Conservation (phyloP, 1,139 yeast species). For the Hanseniaspora sp. region DNA sequence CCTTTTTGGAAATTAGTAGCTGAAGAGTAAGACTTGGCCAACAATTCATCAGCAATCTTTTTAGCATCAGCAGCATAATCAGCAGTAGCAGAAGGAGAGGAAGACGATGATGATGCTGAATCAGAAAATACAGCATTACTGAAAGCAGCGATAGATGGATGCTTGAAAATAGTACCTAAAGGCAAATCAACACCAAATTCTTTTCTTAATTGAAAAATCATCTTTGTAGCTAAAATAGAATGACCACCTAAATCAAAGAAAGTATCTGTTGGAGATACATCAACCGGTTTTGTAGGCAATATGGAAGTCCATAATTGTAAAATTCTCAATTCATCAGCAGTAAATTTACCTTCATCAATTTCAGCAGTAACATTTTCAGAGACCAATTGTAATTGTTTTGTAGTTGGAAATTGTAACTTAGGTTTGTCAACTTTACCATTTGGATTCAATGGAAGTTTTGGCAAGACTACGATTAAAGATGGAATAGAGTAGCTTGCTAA, state of each 20-base stretch:
- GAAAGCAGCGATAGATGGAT: constrained; percentile 73
- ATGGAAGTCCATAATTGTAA: constrained; percentile 77
- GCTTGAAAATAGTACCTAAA: constrained; percentile 75
- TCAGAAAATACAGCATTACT: constrained; percentile 35
- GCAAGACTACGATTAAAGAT: constrained; percentile 75
- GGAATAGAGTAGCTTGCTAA: constrained; percentile 92
- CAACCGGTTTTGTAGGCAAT: constrained; percentile 73
- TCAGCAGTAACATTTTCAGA: constrained; percentile 34
- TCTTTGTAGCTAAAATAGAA: constrained; percentile 88
- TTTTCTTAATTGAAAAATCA: constrained; percentile 87
- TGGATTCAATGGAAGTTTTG: constrained; percentile 83
- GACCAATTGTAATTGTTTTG: constrained; percentile 54
- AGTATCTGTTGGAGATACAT: constrained; percentile 66
- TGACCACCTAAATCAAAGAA: constrained; percentile 98
- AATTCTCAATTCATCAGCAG: constrained; percentile 54
- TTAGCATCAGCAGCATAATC: constrained; percentile 72
- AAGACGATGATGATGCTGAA: constrained; percentile 18
- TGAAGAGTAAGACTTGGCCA: constrained; percentile 37
- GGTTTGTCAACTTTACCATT: constrained; percentile 98
- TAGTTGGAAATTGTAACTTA: constrained; percentile 86
- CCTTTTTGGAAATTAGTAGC: constrained; percentile 31
- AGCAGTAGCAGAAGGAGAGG: constrained; percentile 27
- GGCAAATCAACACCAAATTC: constrained; percentile 71
- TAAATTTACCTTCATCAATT: constrained; percentile 43
- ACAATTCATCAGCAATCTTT: constrained; percentile 37